Base-by-base conservation (phyloP, 129 eudicot species). In the Centaurea solstitialis region DNA sequence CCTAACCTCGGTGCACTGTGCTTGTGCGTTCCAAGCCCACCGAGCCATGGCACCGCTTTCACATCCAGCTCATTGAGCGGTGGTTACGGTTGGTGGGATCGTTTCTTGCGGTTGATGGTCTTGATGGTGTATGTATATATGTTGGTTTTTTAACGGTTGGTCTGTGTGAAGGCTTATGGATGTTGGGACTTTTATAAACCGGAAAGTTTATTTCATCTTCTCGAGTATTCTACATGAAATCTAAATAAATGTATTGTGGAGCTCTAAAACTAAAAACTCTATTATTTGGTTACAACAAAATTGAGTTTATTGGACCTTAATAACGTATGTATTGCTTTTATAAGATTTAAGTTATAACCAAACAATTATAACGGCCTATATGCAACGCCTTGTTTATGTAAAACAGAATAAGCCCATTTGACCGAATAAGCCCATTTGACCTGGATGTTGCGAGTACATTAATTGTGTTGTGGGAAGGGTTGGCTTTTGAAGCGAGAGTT, bases 1-100 rank as follows among this genome's bases (percentile, higher is more conserved):
- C 84, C 76, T 92, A 35, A 95, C 97, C 0, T 95, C 97, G 1
- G 99, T 95, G 43, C 99, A 91, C 74, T 95, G 99, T 66, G 94
- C 99, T 12, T 95, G 97, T 82, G 76, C 89, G 9, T 70, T 86
- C 75, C 91, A 93, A 65, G 77, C 84, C 0, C 98, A 92, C 74
- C 94, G 93, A 15, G 62, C 90, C 2, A 12, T 79, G 8, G 37
- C 78, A 9, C 50, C 83, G 24, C 50, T 88, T 20, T 81, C 84
- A 17, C 81, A 86, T 85, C 84, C 85, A 1, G 90, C 98, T 76
- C 97, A 93, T 79, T 93, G 75, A 89, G 35, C 21, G 13, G 24
- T 45, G 17, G 57, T 59, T 15, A 26, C n/a, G 69, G 73, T 66
- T 33, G 64, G 9, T 61, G 78, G 66, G 3, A 0, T 22, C 23